Percentiles rank a stretch among this genome's conserved stretches.
Evolutionary conservation across 2,329 filamentous ascomycete species (phyloP).

Genomic region (Fusarium napiforme): DNA sequence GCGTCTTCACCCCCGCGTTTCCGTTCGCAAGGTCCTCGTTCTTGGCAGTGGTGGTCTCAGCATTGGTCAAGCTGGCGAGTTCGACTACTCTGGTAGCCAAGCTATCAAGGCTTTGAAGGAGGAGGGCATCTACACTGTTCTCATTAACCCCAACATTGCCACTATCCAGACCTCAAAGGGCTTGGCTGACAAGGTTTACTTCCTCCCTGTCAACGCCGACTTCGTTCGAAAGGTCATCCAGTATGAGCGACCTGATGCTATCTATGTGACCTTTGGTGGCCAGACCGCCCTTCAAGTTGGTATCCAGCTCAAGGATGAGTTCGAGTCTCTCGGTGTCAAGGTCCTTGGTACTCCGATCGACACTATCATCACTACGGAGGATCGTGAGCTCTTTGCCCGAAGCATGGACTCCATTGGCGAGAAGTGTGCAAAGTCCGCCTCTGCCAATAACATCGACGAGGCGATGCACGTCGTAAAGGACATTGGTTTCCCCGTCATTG

Average conservation of each 20-base stretch:
- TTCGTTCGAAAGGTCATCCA: conserved; percentile 98
- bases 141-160: conserved; percentile 99
- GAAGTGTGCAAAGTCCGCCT: conserved; percentile 97
- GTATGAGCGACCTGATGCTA: conserved; percentile 93
- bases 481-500: conserved; percentile 97
- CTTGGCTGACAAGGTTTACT: conserved; percentile 98
- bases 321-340: conserved; percentile 89
- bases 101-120: conserved; percentile 98
- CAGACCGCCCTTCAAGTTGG: conserved; percentile 97
- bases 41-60: conserved; percentile 94
- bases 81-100: conserved; percentile 98
- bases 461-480: conserved; percentile 87
- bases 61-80: conserved; percentile 98
- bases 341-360: conserved; percentile 97
- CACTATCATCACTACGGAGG: conserved; percentile 98
- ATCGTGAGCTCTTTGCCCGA: conserved; percentile 94
- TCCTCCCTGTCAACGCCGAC: conserved; percentile 94
- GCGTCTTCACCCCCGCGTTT: conserved; percentile 78
- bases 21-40: conserved; percentile 93
- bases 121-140: conserved; percentile 95
- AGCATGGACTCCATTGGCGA: conserved; percentile 99
- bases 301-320: conserved; percentile 97
- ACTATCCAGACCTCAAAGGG: conserved; percentile 99
- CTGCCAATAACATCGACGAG: conserved; percentile 88
- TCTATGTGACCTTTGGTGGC: conserved; percentile 97